Evolutionary conservation across 2,329 filamentous ascomycete genomes (phyloP).

Genomic region (Chaetomium sp.): DNA sequence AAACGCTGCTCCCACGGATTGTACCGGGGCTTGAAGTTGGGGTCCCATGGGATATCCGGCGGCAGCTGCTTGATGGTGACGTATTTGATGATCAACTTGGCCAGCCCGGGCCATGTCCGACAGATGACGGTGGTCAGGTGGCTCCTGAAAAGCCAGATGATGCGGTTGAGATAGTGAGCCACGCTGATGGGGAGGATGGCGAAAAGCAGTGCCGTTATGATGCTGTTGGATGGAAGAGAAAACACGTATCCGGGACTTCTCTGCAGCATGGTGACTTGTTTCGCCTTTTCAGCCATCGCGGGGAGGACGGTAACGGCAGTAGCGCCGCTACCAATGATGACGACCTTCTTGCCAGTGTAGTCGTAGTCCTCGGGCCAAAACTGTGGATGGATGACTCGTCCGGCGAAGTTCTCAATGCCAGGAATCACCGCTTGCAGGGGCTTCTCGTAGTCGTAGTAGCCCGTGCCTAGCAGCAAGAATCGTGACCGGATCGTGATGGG

Average conservation of each 20-base stretch:
- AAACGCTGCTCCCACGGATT: constrained; percentile 69
- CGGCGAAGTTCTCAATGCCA: constrained; percentile 45
- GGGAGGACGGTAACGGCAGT: constrained; percentile 69
- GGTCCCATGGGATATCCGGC: constrained; percentile 48
- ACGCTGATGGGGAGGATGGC: constrained; percentile 48
- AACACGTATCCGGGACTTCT: constrained; percentile 65
- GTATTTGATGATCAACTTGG: constrained; percentile 48
- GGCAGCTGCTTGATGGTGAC: constrained; percentile 52
- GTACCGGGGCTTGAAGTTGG: constrained; percentile 58
- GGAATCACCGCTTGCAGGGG: constrained; percentile 56
- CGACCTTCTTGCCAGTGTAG: constrained; percentile 64
- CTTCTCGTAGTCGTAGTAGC: constrained; percentile 70
- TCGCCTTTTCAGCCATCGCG: constrained; percentile 58
- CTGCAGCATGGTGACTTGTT: constrained; percentile 69
- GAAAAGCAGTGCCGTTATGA: constrained; percentile 40
- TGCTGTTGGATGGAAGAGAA: constrained; percentile 50
- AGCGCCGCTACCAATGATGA: constrained; percentile 68
- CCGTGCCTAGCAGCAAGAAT: constrained; percentile 50
- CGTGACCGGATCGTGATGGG: constrained; percentile 29
- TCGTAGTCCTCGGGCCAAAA: constrained; percentile 72
- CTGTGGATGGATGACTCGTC: constrained; percentile 65
- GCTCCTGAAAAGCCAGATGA: constrained; percentile 51
- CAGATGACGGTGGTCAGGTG: constrained; percentile 51
- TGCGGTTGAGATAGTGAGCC: constrained; percentile 48
- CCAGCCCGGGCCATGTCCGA: constrained; percentile 49